Conservation (phyloP, 108 stramenopile genomes). For the Fragilariopsis cylindrus region DNA sequence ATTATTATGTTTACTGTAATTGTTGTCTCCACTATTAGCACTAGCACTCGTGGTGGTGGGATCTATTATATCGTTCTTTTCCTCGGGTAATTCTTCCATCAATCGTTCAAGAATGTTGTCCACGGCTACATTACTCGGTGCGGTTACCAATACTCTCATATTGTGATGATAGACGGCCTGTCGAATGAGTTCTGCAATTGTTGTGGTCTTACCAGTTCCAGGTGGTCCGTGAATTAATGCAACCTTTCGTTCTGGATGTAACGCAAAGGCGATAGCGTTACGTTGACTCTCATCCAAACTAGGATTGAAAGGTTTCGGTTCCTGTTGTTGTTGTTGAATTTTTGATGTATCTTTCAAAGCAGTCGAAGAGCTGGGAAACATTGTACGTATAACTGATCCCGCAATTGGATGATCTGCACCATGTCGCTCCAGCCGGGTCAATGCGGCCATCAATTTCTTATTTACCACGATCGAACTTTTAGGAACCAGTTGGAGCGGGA, state of each 20-base stretch:
- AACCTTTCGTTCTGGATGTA: conserved; percentile 52
- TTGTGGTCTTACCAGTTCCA: conserved; percentile 83
- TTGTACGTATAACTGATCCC: conserved; percentile 60
- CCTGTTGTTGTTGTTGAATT: background rate
- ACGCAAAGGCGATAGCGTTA: conserved; percentile 76
- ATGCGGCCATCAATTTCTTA: conserved; percentile 55
- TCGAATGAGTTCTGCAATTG: conserved; percentile 87
- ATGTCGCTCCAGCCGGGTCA: conserved; percentile 65
- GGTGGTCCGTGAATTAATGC: conserved; percentile 87
- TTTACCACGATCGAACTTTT: conserved; percentile 77
- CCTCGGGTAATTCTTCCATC: conserved; percentile 29
- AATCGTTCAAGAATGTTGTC: conserved; percentile 95
- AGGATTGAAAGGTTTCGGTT: conserved; percentile 32
- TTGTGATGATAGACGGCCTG: conserved; percentile 72
- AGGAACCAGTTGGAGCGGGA: conserved; percentile 70
- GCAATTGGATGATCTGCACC: conserved; percentile 69
- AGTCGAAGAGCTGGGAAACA: conserved; percentile 44
- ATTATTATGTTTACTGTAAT: background rate
- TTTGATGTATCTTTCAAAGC: background rate
- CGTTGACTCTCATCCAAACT: conserved; percentile 73
- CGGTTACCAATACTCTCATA: conserved; percentile 90
- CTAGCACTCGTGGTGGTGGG: background rate
- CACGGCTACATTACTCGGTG: conserved; percentile 99
- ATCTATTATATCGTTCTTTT: no score
- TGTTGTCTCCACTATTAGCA: background rate